Percentiles rank a stretch among this genome's conserved stretches.
These are phyloP conservation scores for Pichia occidentalis DNA, from an alignment of 805 yeast species.

Conservation along the genomic window DNA sequence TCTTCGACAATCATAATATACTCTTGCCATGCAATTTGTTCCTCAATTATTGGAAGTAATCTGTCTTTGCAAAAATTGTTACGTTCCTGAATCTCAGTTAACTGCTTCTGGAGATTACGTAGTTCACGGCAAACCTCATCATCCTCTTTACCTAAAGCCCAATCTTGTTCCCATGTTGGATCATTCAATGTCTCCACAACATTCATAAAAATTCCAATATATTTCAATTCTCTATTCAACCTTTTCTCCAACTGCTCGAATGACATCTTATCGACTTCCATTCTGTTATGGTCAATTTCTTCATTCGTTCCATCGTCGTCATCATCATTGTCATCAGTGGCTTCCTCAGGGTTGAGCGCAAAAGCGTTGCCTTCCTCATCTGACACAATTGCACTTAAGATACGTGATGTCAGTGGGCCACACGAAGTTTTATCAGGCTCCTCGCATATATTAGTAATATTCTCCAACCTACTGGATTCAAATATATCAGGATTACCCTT, in stretches of 20 bases:
- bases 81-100: conserved; percentile 51
- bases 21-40: conserved; percentile 92
- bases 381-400: conserved; percentile 71
- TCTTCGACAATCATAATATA: conserved; percentile 86
- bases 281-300: conserved; percentile 30
- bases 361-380: conserved; percentile 27
- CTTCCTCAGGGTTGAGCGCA: conserved; percentile 2
- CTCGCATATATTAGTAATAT: conserved; percentile 56
- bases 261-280: conserved; percentile 50
- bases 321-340: conserved; percentile 19
- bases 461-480: conserved; percentile 16
- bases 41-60: conserved; percentile 69
- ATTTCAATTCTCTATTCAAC: conserved; percentile 76
- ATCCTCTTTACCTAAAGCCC: conserved; percentile 81
- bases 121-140: conserved; percentile 89
- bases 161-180: conserved; percentile 44
- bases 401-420: conserved; percentile 84
- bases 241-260: conserved; percentile 82
- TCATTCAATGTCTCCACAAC: conserved; percentile 36
- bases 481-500: conserved; percentile 54
- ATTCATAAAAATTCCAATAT: conserved; percentile 83
- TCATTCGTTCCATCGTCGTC: conserved; percentile 38
- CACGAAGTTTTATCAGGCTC: conserved; percentile 65
- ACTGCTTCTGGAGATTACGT: conserved; percentile 61
- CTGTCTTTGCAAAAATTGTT: conserved; percentile 64